phyloP scores from a whole-genome alignment of 306 rosid genomes.

The barrel medic (Medicago truncatula) region DNA sequence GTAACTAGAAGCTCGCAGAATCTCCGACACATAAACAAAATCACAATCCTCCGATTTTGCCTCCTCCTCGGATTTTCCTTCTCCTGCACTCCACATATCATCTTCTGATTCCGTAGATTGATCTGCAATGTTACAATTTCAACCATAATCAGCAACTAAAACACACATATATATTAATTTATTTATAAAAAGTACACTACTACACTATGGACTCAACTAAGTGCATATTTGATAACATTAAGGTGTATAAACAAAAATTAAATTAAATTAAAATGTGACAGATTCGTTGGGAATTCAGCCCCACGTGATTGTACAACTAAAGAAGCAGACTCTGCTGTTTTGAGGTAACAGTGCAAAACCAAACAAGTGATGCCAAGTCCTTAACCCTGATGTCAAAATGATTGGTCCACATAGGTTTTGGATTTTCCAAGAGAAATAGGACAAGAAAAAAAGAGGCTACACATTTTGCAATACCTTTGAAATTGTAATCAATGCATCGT shows the following conservation, averaged over 20 bases:
- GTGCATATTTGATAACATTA: too few species aligned
- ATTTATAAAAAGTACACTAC: neutral
- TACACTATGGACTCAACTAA: too few species aligned
- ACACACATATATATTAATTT: neutral
- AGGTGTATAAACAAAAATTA: too few species aligned
- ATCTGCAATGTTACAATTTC: constrained; percentile 49
- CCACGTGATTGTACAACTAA: constrained; percentile 9
- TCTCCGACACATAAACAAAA: constrained; percentile 69
- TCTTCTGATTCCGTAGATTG: constrained; percentile 69
- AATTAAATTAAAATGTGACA: neutral
- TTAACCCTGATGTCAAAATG: constrained; percentile 4
- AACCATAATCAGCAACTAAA: neutral
- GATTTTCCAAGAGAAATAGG: constrained; percentile 3
- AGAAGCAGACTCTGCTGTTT: constrained; percentile 10
- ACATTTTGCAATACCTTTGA: neutral
- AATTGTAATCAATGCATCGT: constrained; percentile 72
- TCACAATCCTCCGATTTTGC: constrained; percentile 61
- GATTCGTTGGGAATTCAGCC: constrained; percentile 6
- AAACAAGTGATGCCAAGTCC: constrained; percentile 33
- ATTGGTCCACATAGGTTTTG: constrained; percentile 47
- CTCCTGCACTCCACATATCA: constrained; percentile 66
- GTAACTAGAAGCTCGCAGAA: constrained; percentile 66
- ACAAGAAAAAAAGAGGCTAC: constrained; percentile 6
- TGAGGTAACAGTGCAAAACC: constrained; percentile 26
- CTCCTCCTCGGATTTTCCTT: constrained; percentile 53